These are phyloP conservation scores for Melanomma pulvis-pyrius DNA, from an alignment of 495 filamentous ascomycete species.

Conservation along the genomic window DNA sequence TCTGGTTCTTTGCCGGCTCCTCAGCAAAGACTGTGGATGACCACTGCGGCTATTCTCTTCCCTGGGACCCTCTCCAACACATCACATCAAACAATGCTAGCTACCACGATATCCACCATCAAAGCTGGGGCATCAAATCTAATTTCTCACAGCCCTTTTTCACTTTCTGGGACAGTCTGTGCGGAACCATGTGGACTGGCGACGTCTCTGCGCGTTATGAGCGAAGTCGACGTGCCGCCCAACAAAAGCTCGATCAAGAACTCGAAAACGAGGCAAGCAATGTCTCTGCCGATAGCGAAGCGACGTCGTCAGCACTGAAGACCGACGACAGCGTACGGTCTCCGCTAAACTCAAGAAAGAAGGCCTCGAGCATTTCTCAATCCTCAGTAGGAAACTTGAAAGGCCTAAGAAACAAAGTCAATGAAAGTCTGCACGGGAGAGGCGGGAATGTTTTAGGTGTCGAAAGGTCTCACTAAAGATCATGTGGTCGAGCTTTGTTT, in stretches of 20 bases:
- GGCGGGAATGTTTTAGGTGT: conserved; percentile 40
- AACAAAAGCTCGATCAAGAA: conserved; percentile 41
- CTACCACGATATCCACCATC: conserved; percentile 98
- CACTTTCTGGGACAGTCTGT: conserved; percentile 76
- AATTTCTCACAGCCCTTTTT: conserved; percentile 81
- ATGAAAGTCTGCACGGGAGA: conserved; percentile 45
- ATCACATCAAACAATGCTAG: conserved; percentile 89
- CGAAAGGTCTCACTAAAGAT: conserved; percentile 26
- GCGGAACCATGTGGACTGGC: conserved; percentile 74
- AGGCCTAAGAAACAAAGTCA: conserved; percentile 47
- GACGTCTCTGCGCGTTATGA: conserved; percentile 56
- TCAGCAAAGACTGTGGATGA: conserved; percentile 97
- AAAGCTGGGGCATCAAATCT: conserved; percentile 96
- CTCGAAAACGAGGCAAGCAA: background rate
- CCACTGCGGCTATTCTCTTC: conserved; percentile 93
- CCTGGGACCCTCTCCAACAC: conserved; percentile 91
- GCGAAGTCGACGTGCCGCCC: conserved; percentile 41
- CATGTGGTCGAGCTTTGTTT: background rate
- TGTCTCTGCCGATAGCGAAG: conserved; percentile 9
- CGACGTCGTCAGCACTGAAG: conserved; percentile 4
- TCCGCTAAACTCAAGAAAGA: conserved; percentile 42
- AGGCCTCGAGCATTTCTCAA: conserved; percentile 34
- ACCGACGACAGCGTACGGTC: conserved; percentile 20
- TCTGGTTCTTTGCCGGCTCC: conserved; percentile 80
- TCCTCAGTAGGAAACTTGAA: conserved; percentile 43